Evolutionary conservation across 176 grass and related monocot genomes (phyloP), one percentile per base, ranked within the genome.

Genomic region (Avena sativa): DNA sequence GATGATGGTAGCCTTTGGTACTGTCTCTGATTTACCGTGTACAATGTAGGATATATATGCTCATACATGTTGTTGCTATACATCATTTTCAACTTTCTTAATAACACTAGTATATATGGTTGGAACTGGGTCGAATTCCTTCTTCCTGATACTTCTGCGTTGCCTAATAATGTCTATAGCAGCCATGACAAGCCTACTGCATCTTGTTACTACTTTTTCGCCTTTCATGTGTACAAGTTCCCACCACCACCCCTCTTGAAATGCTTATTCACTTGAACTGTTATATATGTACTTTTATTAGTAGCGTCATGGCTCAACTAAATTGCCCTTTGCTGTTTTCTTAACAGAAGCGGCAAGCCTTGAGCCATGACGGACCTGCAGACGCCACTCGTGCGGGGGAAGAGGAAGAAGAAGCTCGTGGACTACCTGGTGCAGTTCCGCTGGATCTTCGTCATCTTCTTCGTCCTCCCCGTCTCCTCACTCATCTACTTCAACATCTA

Each of bases 371-470:
- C 93, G 40, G 93, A 95, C 55, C 86, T 95, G 38, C 86, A 88
- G 80, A 66, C 71, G 53, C 91, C 96, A 7, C 84, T 93, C 11
- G 86, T 91, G 53, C 84, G 87, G 12, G 90, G 79, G 1, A 98
- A 98, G 86, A 90, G 90, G 83, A 98, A 92, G 91, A 95, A 79
- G 78, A 78, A 73, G 50, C 71, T 89, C 43, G 96, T 95, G 79
- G 96, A 98, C 69, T 98, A 92, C 86, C 50, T 98, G 4, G 93
- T 98, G 48, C 65, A 85, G 53, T 94, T 98, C 78, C 91, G 96
- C 74, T 98, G 96, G 96, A 93, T 98, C 19, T 2, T 95, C 2
- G 91, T 95, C 17, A 92, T 98, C 79, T 98, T 98, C 4, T 83
- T 95, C 32, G 96, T 94, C 36, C 91, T 98, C 58, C 96, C 96